These are phyloP conservation scores for Aspergillus saccharolyticus DNA, from an alignment of 495 filamentous ascomycete species.

Conservation along the genomic window DNA sequence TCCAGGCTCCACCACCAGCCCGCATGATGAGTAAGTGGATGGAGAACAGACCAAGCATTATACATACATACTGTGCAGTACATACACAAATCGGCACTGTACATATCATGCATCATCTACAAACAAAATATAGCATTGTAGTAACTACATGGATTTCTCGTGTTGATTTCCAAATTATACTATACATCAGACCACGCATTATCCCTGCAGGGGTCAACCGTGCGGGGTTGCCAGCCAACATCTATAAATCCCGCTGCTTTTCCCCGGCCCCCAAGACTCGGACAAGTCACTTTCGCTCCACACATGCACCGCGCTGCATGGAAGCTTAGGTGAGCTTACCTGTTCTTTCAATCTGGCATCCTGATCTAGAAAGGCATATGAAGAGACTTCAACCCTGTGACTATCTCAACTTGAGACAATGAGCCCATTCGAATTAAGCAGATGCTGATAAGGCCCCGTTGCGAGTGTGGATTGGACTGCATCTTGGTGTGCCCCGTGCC, in stretches of 20 bases:
- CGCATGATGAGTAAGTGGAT: background rate
- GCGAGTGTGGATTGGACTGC: background rate
- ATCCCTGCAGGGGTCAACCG: too few species aligned
- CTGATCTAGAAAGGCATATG: background rate
- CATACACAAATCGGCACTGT: too few species aligned
- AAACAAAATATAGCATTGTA: too few species aligned
- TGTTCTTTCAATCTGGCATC: background rate
- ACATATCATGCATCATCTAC: too few species aligned
- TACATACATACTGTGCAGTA: background rate
- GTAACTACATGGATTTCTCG: too few species aligned
- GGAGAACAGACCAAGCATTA: background rate
- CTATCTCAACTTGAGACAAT: background rate
- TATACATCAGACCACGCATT: too few species aligned
- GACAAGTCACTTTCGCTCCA: too few species aligned
- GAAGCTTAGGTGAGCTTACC: background rate
- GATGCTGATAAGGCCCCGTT: background rate
- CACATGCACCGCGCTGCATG: too few species aligned
- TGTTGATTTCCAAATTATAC: too few species aligned
- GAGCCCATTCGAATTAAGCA: slow-evolving; percentile 1
- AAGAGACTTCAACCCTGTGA: slow-evolving; percentile 5
- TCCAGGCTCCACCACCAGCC: background rate
- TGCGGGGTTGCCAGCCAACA: too few species aligned
- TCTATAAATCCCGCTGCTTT: too few species aligned
- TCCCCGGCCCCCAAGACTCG: too few species aligned
- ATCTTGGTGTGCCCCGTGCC: background rate